Percentiles rank a stretch among this genome's conserved stretches.
Conservation (phyloP, 2,329 filamentous ascomycete species). For the Aspergillus fructus region DNA sequence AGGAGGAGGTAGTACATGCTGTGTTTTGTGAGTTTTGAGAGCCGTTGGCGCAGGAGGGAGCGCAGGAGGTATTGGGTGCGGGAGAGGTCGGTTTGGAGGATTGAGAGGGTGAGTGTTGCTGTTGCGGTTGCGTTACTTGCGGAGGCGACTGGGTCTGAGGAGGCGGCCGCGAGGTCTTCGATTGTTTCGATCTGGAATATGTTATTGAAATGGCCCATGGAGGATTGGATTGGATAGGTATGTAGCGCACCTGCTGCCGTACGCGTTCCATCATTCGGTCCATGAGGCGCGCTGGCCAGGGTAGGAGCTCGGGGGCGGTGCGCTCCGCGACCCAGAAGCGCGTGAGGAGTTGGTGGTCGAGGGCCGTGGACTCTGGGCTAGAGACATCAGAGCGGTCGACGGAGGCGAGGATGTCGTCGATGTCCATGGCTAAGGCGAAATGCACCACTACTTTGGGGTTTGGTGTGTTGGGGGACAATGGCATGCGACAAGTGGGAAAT, state of each 20-base stretch:
- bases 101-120: conserved; percentile 88
- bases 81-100: conserved; percentile 95
- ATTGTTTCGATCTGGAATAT: conserved; percentile 60
- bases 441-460: neutral
- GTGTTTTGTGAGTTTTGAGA: conserved; percentile 66
- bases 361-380: conserved; percentile 35
- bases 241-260: conserved; percentile 54
- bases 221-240: no score
- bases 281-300: conserved; percentile 74
- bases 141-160: conserved; percentile 42
- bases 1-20: conserved; percentile 51
- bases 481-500: neutral
- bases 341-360: conserved; percentile 85
- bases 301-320: conserved; percentile 82
- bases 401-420: conserved; percentile 75
- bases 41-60: conserved; percentile 76
- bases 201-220: neutral
- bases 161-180: conserved; percentile 56
- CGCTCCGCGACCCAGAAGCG: conserved; percentile 92
- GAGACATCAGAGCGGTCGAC: conserved; percentile 61
- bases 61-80: conserved; percentile 89
- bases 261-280: conserved; percentile 76
- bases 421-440: conserved; percentile 62
- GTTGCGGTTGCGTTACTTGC: conserved; percentile 83
- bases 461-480: neutral